Base-by-base conservation (phyloP, 257 asterid genomes). In the Ilex aquifolium region DNA sequence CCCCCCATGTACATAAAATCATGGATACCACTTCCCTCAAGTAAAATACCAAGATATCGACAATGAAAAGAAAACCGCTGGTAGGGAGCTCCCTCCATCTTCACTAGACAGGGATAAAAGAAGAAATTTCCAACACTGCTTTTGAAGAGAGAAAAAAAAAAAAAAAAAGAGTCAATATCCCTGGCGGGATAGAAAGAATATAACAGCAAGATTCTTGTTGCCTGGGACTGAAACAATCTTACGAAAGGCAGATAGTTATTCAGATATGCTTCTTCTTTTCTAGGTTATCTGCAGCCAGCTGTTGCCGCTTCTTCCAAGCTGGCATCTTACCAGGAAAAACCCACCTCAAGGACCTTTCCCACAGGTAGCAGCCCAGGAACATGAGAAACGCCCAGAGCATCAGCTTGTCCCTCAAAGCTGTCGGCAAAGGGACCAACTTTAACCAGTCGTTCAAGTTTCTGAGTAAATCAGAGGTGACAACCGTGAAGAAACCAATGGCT, bases 251-350 rank as follows among this genome's bases (percentile, higher is more conserved):
- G 27, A 21, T 21, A 21, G 27, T 21, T 21, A 21, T 64, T 74
- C 58, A 85, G 14, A 66, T 78, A 2, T 50, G 75, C 40, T 73
- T 63, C 80, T 87, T 87, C 81, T 88, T 91, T 48, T 75, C 87
- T 44, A 73, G 68, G 56, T 62, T 83, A 2, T 80, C 79, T 13
- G 85, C 87, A 49, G 70, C 90, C 50, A 62, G 71, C 68, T 82
- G 74, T 69, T 92, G 99, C 49, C 86, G 78, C 69, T 78, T 88
- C 88, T 76, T 83, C 99, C 99, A 92, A 27, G 87, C 80, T 0
- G 99, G 97, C 96, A 92, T 86, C 78, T 85, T 88, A 31, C 98
- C 98, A 0, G 97, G 99, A 65, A 92, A 92, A 2, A 83, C 89
- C 99, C 95, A 85, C 81, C 99, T 79, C 86, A 92, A 69, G 1